Base-by-base conservation (phyloP, 352 stramenopile species). In the Phytophthora fragariaefolia region DNA sequence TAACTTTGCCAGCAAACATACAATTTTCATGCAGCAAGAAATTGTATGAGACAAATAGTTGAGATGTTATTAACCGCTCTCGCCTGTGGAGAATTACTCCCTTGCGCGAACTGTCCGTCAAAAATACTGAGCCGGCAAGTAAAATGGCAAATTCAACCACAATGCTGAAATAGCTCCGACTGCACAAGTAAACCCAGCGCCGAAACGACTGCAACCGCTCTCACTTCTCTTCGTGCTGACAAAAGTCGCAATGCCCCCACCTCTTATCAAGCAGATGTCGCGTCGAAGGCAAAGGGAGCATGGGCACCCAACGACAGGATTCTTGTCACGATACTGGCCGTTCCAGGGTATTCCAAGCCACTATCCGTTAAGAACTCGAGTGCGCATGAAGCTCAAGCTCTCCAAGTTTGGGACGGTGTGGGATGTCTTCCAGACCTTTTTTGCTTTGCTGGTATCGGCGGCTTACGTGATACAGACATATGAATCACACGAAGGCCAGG, bases 331-430 rank as follows among this genome's bases (percentile, higher is more conserved):
- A 26, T 83, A 66, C 69, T 64, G 79, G 12, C 52, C 82, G 2
- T 84, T 90, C 42, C 72, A 74, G 24, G 79, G 81, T 3, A 85
- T 87, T 59, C 79, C 79, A 10, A 79, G 73, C 43, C 76, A 87
- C 50, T 85, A 82, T 43, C 69, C 73, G 26, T 51, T 90, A 17
- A 77, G 77, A 17, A 83, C 71, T 42, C 73, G 68, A 30, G 69
- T 90, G 66, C 77, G 82, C 42, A 85, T 90, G 66, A 86, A 87
- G 64, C 61, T 89, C 63, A 79, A 85, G 60, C 82, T 80, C 48
- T 90, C 82, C 32, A 61, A 55, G 22, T 13, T 81, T 2, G 82
- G 82, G 3, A 72, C 76, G 12, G 63, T 61, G 18, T 90, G 82
- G 82, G 79, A 90, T 55, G 28, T 89, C 43, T 86, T 80, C 61